phyloP scores from a whole-genome alignment of 2,329 filamentous ascomycete genomes.

The Ampelomyces quisqualis region DNA sequence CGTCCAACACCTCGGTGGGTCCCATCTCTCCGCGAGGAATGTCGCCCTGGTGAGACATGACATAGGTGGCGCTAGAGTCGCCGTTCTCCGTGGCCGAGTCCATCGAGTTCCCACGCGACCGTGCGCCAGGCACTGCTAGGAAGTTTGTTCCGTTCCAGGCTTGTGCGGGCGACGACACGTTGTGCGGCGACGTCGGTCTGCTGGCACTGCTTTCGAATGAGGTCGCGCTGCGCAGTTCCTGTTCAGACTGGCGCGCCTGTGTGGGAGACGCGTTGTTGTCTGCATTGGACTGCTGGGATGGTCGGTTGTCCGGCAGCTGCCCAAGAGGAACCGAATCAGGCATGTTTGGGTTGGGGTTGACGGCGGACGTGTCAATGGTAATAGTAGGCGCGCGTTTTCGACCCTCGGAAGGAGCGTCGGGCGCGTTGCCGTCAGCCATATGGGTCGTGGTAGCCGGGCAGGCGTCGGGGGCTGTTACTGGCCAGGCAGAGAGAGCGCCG shows the following conservation, averaged over 20 bases:
- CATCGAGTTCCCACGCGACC: slow-evolving; percentile 65
- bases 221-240: slow-evolving; percentile 56
- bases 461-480: slow-evolving; percentile 9
- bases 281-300: slow-evolving; percentile 25
- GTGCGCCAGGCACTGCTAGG: slow-evolving; percentile 62
- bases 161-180: slow-evolving; percentile 63
- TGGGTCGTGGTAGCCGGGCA: slow-evolving; percentile 18
- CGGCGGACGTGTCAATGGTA: slow-evolving; percentile 55
- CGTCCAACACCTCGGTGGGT: slow-evolving; percentile 60
- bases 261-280: slow-evolving; percentile 30
- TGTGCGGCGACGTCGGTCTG: slow-evolving; percentile 66
- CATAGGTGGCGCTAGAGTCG: slow-evolving; percentile 60
- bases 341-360: slow-evolving; percentile 41
- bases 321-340: slow-evolving; percentile 39
- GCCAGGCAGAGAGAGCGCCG: slow-evolving; percentile 7
- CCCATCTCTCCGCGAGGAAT: slow-evolving; percentile 45
- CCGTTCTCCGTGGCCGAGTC: slow-evolving; percentile 60
- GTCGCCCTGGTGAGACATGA: slow-evolving; percentile 48
- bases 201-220: slow-evolving; percentile 67
- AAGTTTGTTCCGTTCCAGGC: slow-evolving; percentile 60
- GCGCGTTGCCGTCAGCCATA: slow-evolving; percentile 32
- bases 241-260: slow-evolving; percentile 28
- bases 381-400: slow-evolving; percentile 52
- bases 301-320: slow-evolving; percentile 33
- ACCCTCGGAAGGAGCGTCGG: slow-evolving; percentile 11